Evolutionary conservation across 2,329 filamentous ascomycete genomes (phyloP), one percentile per base, ranked within the genome.

Genomic region (Fusarium begoniae): DNA sequence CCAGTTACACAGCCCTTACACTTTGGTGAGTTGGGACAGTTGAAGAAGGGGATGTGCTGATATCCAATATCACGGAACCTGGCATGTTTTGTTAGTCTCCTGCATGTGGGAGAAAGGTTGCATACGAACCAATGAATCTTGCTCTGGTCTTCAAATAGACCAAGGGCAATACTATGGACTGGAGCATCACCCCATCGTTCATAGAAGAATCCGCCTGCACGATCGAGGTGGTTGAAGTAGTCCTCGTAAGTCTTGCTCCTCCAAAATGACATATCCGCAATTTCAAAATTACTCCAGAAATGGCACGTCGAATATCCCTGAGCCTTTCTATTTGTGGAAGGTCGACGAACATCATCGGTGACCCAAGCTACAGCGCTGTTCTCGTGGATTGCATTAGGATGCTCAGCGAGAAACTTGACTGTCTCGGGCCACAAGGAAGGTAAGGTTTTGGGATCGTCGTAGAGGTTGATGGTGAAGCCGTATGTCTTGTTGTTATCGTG

Each of bases 11-110:
- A 98, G 75, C 94, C 94, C 75, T 89, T 92, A 82, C 96, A 98
- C 83, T 98, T 98, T 56, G 94, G 93, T 60, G 93, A 97, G 84
- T 98, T 98, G 72, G 96, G 96, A 81, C 96, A 99, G 85, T 99
- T 99, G 88, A 97, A 98, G 85, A 97, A 99, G 51, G 96, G 96
- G 61, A 98, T 95, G 78, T 99, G 96, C 79, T 98, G 95, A 85
- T 99, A 99, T 66, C 96, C 96, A 76, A 99, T 98, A 81, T 99
- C 96, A 61, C 96, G 95, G 92, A 99, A 99, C 95, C 95, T 98
- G 73, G 12, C 32, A 18, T 35, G 37, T 22, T 63, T 56, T 67
- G 66, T 53, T 37, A 64, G 45, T 32, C 15, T n/a, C 38, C 14
- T 59, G n/a, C 22, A 12, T 53, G 18, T 8, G 24, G 11, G 45